phyloP scores from a whole-genome alignment of 2,329 filamentous ascomycete genomes.

The Apiospora kogelbergensis region DNA sequence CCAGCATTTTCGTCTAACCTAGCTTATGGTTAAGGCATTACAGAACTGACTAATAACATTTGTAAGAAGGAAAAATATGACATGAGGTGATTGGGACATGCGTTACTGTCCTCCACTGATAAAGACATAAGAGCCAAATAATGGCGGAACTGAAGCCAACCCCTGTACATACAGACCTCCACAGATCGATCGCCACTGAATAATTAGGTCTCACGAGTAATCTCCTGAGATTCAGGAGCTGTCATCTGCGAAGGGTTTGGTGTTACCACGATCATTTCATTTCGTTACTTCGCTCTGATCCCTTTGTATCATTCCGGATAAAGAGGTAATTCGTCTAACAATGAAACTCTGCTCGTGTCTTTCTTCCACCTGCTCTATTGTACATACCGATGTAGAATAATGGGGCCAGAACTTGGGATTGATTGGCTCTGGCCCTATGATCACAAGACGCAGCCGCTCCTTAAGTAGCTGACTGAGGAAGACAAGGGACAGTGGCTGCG shows the following conservation, averaged over 20 bases:
- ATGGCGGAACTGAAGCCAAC: no score
- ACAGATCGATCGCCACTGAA: no score
- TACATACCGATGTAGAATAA: not conserved
- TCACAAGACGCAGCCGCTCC: slow-evolving; percentile 11
- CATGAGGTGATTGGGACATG: no score
- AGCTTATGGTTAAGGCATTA: no score
- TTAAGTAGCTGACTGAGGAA: slow-evolving; percentile 11
- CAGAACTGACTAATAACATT: no score
- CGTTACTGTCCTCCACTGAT: no score
- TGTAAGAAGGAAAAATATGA: no score
- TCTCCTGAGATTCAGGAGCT: slow-evolving; percentile 1
- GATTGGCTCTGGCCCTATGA: slow-evolving; percentile 13
- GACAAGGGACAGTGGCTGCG: slow-evolving; percentile 12
- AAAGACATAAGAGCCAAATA: no score
- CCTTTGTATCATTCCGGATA: not conserved
- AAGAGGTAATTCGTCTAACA: not conserved
- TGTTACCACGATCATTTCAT: not conserved
- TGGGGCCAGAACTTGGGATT: slow-evolving; percentile 13
- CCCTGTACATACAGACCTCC: no score
- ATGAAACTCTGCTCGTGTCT: slow-evolving; percentile 10
- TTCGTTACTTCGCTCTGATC: no score
- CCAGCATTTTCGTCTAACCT: no score
- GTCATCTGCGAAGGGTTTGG: slow-evolving; percentile 11
- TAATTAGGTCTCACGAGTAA: no score
- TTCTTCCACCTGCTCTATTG: slow-evolving; percentile 11